Percentiles rank a stretch among this genome's conserved stretches.
phyloP scores from a whole-genome alignment of 2,329 filamentous ascomycete species.

The Colletotrichum cuscutae region DNA sequence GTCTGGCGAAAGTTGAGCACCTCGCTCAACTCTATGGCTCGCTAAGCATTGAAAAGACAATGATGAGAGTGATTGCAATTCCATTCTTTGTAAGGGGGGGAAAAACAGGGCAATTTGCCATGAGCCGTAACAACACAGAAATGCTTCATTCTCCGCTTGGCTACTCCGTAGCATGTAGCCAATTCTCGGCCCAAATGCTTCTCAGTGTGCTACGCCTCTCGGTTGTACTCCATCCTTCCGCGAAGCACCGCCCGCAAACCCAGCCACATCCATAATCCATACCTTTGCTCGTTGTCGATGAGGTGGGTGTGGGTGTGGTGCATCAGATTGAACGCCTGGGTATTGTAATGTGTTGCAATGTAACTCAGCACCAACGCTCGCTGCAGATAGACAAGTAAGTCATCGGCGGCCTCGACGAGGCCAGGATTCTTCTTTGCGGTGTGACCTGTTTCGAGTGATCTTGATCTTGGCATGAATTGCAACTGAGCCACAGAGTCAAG shows the following conservation, averaged over 20 bases:
- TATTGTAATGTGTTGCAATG: neutral
- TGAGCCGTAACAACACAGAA: neutral
- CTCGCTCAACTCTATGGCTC: neutral
- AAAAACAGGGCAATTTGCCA: neutral
- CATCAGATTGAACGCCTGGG: neutral
- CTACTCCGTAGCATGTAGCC: neutral
- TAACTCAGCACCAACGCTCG: neutral
- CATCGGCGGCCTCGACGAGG: slow-evolving; percentile 1
- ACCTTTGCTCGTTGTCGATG: neutral
- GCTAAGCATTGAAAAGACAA: neutral
- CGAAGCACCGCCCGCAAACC: neutral
- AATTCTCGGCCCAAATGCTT: neutral
- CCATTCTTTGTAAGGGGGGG: neutral
- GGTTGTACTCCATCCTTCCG: neutral
- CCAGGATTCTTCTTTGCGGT: neutral
- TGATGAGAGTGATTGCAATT: neutral
- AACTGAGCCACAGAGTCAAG: neutral
- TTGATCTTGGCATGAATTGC: neutral
- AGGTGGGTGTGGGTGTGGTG: neutral
- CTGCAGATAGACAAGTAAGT: neutral
- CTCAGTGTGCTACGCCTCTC: neutral
- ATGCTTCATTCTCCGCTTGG: neutral
- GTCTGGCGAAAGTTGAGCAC: neutral
- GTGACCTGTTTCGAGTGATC: neutral
- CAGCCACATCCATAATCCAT: neutral